Conservation (phyloP, 257 asterid genomes). For the Nicotiana noctiflora region DNA sequence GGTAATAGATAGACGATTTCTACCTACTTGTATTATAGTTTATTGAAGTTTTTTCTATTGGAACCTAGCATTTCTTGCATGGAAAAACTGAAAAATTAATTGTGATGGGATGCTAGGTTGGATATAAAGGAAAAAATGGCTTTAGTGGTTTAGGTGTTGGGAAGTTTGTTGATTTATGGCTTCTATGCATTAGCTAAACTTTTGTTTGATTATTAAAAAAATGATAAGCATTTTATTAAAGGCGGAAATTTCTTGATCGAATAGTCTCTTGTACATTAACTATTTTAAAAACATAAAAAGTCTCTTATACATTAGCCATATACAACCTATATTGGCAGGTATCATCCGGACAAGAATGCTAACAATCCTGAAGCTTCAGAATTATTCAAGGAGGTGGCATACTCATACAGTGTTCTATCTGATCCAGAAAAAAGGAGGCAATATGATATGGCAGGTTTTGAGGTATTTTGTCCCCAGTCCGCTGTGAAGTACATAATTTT, state of each 20-base stretch:
- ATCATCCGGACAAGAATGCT: conserved; percentile 98
- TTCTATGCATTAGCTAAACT: not conserved
- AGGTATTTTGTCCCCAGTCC: conserved; percentile 36
- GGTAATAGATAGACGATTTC: not conserved
- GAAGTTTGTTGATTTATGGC: not conserved
- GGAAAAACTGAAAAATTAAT: not conserved
- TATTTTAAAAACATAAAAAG: not conserved
- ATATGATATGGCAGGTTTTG: conserved; percentile 88
- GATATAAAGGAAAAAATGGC: not conserved
- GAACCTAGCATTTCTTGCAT: not conserved
- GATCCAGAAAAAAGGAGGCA: conserved; percentile 98
- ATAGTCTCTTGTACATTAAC: not conserved
- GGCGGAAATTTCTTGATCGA: not conserved
- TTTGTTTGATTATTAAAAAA: not conserved
- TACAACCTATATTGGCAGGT: conserved; percentile 35
- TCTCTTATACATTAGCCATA: not conserved
- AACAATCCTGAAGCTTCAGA: conserved; percentile 99
- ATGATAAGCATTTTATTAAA: not conserved
- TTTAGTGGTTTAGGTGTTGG: not conserved
- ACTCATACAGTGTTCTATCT: conserved; percentile 91
- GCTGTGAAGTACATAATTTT: too few relatives aligned
- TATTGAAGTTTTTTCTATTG: not conserved
- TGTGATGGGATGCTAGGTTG: not conserved
- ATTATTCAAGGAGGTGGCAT: conserved; percentile 98
- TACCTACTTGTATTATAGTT: not conserved